Base-by-base conservation (phyloP, 164 flowering plant genomes). In the Litsea cubeba region DNA sequence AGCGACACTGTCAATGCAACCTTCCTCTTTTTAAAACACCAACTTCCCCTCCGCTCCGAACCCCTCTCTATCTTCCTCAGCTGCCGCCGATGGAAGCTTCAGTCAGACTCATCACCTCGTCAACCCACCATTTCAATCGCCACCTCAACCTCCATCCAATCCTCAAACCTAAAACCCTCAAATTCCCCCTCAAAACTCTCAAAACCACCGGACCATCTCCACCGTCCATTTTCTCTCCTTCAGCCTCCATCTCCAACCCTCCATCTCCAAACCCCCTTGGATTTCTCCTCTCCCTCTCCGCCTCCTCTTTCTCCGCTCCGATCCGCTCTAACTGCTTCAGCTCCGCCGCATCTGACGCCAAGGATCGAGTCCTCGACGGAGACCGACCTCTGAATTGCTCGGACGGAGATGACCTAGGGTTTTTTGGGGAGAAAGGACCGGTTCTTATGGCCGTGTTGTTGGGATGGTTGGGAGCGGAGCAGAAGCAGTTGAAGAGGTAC, bases 381-480 rank as follows among this genome's bases (percentile, higher is more conserved):
- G 35, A 71, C 70, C 69, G 25, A 50, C 72, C 72, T 32, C 14
- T 68, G 5, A 1, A 24, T 12, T 7, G 22, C 1, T 68, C 24
- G 22, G 26, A 35, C 23, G 77, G 78, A 2, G 72, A 72, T 1
- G 62, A 73, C 12, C 24, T 32, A 10, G 78, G 75, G 64, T 3
- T 62, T 60, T n/a, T 67, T 0, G 62, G 72, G 11, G 75, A 65
- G 30, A 70, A 74, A 72, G 74, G 75, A 62, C 78, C 82, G 2
- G 81, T 60, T 32, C 81, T 81, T 62, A 84, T 93, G 15, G 97
- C 86, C 65, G 97, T 95, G 74, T 57, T 95, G 81, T 69, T 95
- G 70, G 99, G 99, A 7, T 95, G 98, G 99, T 85, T 96, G 3
- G 99, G 97, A 20, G 88, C 97, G 6, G 83, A 85, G 84, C 77